Evolutionary conservation across 495 filamentous ascomycete genomes (phyloP), one percentile per base, ranked within the genome.

Genomic region (Penicillium dipodomyicola): DNA sequence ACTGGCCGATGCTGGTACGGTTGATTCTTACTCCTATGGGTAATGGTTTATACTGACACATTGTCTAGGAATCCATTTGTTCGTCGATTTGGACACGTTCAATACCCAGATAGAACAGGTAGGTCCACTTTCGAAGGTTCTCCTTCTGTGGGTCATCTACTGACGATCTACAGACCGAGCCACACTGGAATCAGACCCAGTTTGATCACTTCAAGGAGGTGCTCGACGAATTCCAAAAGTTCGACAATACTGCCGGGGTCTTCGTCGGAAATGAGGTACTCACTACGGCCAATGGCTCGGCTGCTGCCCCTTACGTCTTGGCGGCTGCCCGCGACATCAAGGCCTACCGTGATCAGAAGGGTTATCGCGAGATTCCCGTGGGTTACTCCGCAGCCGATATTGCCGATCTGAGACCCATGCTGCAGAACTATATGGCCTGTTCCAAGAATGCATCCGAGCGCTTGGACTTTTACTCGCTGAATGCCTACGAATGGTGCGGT

Each of bases 331-430:
- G 87, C 40, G 91, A 96, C 64, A 76, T 93, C 72, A 95, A 94
- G 78, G 83, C 85, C 1, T 90, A 95, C 71, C 81, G 90, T 46
- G 79, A 91, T 63, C 70, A 75, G 50, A 89, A 93, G 73, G 78
- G 80, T n/a, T 92, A 94, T 72, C 88, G 91, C 53, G 73, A 86
- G 29, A 88, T 96, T 50, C 91, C 91, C 7, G 76, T 96, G 49
- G 91, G 91, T 41, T 96, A 96, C 73, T 91, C 90, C 8, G 91
- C 90, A n/a, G 89, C 91, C 32, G 91, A 96, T 68, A 92, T 95
- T 59, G 76, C 88, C 3, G 77, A 83, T 42, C 82, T 94, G 41
- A 85, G 91, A 19, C 91, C 91, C 33, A 90, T 87, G 84, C 77
- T 96, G 2, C 91, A 96, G 71, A 86, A 96, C 66, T 96, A 96